Base-by-base conservation (phyloP, 1,284 basidiomycete species). In the Rhodotorula sp. region DNA sequence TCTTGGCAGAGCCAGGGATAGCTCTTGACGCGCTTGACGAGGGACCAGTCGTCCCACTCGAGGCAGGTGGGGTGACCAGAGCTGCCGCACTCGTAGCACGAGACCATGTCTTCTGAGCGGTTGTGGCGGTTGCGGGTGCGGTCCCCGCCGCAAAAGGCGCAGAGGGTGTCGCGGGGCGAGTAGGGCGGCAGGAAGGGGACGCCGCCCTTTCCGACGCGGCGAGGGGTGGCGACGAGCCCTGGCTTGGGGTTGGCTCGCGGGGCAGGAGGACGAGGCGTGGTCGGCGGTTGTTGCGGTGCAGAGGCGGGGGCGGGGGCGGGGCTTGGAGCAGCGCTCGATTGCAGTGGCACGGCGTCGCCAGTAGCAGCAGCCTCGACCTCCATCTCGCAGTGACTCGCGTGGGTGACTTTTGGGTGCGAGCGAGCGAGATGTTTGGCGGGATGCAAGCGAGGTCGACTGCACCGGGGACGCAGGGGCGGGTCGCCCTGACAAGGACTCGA, bases 1-100 rank as follows among this genome's bases (percentile, higher is more conserved):
- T 95, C 92, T 65, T 88, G 86, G 80, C 95, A 99, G 74, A 86
- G 86, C 95, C 95, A 99, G 45, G 86, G 83, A 80, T 95, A 95
- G 14, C 63, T 71, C 57, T 74, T 68, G 10, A 77, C 77, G 74
- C 77, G 79, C 23, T 74, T 70, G 65, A 81, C 75, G 72, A 81
- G 80, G n/a, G 75, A 69, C 48, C 79, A 76, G 67, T 81, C 81
- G 21, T 79, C 76, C 77, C 73, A 76, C 21, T 70, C 69, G 60
- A 61, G 60, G 48, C 67, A 73, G 8, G 65, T 68, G 45, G 67
- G 69, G 56, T 67, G 77, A 0, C 79, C 80, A 56, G 77, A 77
- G 62, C 79, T 80, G 16, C 80, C 80, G 67, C 81, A 81, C 63
- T 80, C 80, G 56, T 69, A 77, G 69, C 81, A 81, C 34, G 69